phyloP scores from a whole-genome alignment of 345 rosid species.

The Boechera stricta region DNA sequence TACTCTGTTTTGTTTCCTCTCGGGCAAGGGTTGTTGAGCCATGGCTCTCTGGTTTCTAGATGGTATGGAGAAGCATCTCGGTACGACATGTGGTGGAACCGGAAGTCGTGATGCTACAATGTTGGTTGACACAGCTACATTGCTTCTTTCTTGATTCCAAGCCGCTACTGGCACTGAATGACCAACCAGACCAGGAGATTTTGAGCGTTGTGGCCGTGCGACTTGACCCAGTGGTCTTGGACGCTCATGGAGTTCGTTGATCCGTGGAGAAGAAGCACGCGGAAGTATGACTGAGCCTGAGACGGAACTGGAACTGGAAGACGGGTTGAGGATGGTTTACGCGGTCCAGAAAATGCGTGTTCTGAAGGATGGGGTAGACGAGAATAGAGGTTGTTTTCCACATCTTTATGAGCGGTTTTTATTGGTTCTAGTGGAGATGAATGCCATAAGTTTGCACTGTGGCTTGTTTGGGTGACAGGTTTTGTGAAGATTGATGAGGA shows the following conservation, averaged over 20 bases:
- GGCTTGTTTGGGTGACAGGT: conserved; percentile 46
- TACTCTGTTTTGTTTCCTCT: conserved; percentile 50
- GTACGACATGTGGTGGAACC: conserved; percentile 63
- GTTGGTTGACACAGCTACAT: conserved; percentile 47
- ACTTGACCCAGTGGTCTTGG: conserved; percentile 75
- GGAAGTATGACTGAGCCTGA: conserved; percentile 65
- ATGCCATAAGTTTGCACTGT: conserved; percentile 54
- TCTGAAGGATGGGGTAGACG: conserved; percentile 76
- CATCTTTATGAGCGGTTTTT: conserved; percentile 56
- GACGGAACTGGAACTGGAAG: conserved; percentile 34
- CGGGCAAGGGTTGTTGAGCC: conserved; percentile 50
- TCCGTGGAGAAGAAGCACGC: conserved; percentile 74
- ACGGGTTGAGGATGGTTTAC: conserved; percentile 60
- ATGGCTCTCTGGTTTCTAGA: conserved; percentile 71
- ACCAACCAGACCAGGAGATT: conserved; percentile 58
- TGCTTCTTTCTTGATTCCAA: conserved; percentile 65
- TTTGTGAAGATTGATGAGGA: conserved; percentile 51
- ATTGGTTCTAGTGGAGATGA: conserved; percentile 90
- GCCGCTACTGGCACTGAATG: conserved; percentile 78
- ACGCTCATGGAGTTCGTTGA: conserved; percentile 94
- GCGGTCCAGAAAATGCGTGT: conserved; percentile 77
- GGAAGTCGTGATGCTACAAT: conserved; percentile 86
- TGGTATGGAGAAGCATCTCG: conserved; percentile 89
- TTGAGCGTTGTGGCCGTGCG: conserved; percentile 55
- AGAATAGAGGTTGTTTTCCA: conserved; percentile 42